Evolutionary conservation across 495 filamentous ascomycete genomes (phyloP), one percentile per base, ranked within the genome.

Genomic region (Penicillium coprophilum): DNA sequence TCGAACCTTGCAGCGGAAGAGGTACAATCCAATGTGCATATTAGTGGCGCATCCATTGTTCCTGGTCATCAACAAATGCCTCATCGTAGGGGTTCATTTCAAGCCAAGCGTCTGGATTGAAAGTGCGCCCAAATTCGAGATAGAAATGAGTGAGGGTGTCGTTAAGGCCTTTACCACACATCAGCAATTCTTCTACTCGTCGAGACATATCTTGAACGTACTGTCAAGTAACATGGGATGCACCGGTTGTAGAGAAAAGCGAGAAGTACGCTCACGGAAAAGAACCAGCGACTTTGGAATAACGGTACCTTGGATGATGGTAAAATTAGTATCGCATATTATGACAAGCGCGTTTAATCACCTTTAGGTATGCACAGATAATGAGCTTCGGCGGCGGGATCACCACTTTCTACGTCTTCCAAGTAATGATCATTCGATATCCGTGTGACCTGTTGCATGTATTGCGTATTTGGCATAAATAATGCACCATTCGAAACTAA

Each of bases 361-460:
- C 44, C 43, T 48, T 55, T 55, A 4, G 44, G 53, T 24, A 55
- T 48, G 17, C 53, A 48, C 31, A 55, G 28, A 27, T 55, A 55
- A 48, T 55, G 53, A 46, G 53, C 41, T 46, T 55, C 53, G 13
- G 43, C 30, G 8, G 43, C 19, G n/a, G 46, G n/a, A 6, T 38
- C 8, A 13, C 39, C 23, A 44, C 23, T 50, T 21, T 55, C 47
- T 8, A 15, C 27, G 6, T 50, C 31, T 24, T 46, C 32, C 17
- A 19, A 24, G n/a, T 34, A 20, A 23, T 43, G 23, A 23, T 43
- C 40, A 43, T 20, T 20, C 40, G 11, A 43, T 6, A 7, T 21
- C 6, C 40, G 40, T 43, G 40, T 23, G 20, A 43, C 6, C 19
- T 43, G 10, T 12, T 43, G 40, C 40, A 43, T 43, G 5, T 13